Evolutionary conservation across 1,284 basidiomycete species (phyloP).

Genomic region (Vanrija humicola): DNA sequence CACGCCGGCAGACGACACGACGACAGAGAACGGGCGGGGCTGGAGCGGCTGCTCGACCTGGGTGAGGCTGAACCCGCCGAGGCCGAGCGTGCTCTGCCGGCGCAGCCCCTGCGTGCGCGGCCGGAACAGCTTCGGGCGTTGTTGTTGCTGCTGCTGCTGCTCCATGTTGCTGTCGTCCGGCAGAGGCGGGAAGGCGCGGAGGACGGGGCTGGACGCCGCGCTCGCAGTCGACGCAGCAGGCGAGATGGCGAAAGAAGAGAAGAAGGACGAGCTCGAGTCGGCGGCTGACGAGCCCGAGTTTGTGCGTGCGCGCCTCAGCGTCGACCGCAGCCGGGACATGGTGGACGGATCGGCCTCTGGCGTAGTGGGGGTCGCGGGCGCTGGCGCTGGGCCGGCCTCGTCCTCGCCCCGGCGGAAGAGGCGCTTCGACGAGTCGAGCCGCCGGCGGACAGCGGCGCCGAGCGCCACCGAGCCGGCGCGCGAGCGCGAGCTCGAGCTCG

Average conservation of each 20-base stretch:
- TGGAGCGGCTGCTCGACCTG: not conserved
- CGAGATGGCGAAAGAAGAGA: not conserved
- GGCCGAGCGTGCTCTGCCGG: conserved; percentile 1
- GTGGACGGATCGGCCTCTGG: not conserved
- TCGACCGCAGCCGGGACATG: not conserved
- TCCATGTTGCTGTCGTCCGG: too few relatives aligned
- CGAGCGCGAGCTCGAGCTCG: too few relatives aligned
- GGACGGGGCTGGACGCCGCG: too few relatives aligned
- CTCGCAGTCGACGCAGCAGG: too few relatives aligned
- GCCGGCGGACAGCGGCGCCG: conserved; percentile 4
- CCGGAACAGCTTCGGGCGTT: too few relatives aligned
- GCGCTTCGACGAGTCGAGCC: conserved; percentile 9
- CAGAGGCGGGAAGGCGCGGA: too few relatives aligned
- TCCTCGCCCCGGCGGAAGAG: not conserved
- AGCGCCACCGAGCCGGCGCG: not conserved
- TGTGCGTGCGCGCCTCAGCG: too few relatives aligned
- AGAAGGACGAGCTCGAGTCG: too few relatives aligned
- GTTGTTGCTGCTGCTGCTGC: too few relatives aligned
- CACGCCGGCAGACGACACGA: conserved; percentile 11
- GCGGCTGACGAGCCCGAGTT: too few relatives aligned
- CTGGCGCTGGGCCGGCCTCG: not conserved
- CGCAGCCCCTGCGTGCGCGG: too few relatives aligned
- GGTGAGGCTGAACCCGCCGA: not conserved
- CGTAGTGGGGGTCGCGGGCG: not conserved
- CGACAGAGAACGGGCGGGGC: conserved; percentile 9